Percentiles rank a stretch among this genome's conserved stretches.
Conservation (phyloP, 345 rosid genomes). For the Gossypium australe region DNA sequence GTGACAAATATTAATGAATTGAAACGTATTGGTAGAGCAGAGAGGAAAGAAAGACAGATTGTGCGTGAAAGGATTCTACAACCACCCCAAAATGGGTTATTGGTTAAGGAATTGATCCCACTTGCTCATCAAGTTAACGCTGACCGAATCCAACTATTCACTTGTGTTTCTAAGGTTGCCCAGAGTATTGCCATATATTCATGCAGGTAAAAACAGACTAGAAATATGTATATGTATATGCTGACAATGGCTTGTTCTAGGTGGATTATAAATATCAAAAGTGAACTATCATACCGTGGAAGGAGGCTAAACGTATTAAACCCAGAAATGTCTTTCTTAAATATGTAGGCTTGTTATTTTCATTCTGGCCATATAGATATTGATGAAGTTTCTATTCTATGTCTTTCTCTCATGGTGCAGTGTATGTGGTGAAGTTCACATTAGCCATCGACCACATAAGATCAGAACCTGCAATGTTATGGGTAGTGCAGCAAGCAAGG, state of each 20-base stretch:
- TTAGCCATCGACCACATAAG: slow-evolving; percentile 38
- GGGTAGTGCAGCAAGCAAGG: slow-evolving; percentile 35
- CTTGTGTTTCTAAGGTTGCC: slow-evolving; percentile 33
- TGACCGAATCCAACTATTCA: slow-evolving; percentile 28
- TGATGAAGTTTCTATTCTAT: not conserved
- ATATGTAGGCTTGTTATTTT: not conserved
- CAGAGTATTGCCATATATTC: slow-evolving; percentile 21
- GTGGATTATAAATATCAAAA: not conserved
- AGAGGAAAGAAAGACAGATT: slow-evolving; percentile 28
- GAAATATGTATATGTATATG: not conserved
- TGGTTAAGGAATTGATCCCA: slow-evolving; percentile 37
- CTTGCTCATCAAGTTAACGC: slow-evolving; percentile 38
- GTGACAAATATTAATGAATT: slow-evolving; percentile 39
- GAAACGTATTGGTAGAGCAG: slow-evolving; percentile 34
- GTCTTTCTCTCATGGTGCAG: slow-evolving; percentile 23
- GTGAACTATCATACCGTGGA: not conserved
- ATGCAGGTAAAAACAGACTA: slow-evolving; percentile 32
- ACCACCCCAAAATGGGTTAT: slow-evolving; percentile 45
- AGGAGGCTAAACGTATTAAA: not conserved
- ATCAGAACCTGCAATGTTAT: slow-evolving; percentile 37
- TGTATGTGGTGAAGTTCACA: slow-evolving; percentile 44
- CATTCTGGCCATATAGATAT: not conserved
- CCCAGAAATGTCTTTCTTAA: not conserved
- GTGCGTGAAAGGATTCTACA: slow-evolving; percentile 32
- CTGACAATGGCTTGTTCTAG: not conserved